Evolutionary conservation across 164 flowering plant genomes (phyloP).

Genomic region (Sextonia rubra): DNA sequence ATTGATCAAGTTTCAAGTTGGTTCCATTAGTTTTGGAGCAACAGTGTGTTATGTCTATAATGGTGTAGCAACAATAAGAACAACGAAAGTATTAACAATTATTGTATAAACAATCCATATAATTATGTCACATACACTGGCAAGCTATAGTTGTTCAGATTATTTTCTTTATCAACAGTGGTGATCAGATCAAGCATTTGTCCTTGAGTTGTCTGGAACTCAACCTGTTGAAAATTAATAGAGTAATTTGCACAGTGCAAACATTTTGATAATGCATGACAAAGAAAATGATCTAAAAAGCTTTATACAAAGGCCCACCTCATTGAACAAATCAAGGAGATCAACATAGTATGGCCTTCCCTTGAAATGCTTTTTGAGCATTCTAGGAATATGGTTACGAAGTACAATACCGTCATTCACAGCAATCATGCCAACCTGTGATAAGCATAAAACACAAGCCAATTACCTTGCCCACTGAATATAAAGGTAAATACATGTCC

Average conservation of each 20-base stretch:
- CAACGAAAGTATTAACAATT: no score
- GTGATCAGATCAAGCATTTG: conserved; percentile 97
- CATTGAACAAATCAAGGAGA: conserved; percentile 84
- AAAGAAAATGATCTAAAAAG: not conserved
- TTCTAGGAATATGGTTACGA: conserved; percentile 81
- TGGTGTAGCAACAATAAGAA: not conserved
- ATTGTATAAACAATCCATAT: no score
- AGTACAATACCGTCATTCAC: conserved; percentile 80
- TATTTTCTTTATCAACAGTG: conserved; percentile 81
- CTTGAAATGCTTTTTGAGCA: conserved; percentile 76
- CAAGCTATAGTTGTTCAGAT: conserved; percentile 71
- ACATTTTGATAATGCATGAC: not conserved
- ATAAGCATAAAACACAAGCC: not conserved
- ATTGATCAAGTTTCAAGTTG: no score
- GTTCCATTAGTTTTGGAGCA: no score
- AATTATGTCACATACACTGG: conserved; percentile 51
- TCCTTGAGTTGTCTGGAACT: conserved; percentile 90
- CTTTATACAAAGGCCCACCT: conserved; percentile 39
- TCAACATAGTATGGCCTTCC: conserved; percentile 81
- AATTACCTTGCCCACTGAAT: not conserved
- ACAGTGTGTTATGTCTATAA: not conserved
- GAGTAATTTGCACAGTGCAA: conserved; percentile 2
- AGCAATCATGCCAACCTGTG: conserved; percentile 96
- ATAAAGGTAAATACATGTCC: not conserved
- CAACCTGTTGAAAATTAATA: conserved; percentile 48